Base-by-base conservation (phyloP, 768 basidiomycete species). In the Lactifluus hygrophoroides region DNA sequence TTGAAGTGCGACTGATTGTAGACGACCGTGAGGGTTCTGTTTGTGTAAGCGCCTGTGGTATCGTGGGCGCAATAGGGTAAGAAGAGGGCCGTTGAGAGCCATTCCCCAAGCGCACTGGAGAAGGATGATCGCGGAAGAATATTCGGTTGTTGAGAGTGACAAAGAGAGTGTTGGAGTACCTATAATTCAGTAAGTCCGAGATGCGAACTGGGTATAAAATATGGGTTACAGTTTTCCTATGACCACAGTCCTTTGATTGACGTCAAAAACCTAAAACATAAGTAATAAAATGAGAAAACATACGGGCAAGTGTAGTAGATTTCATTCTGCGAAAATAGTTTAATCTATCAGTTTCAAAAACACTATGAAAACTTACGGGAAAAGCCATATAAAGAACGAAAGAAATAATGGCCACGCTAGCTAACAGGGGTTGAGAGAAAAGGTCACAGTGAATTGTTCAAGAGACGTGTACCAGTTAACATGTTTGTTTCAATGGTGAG, bases 141-240 rank as follows among this genome's bases (percentile, higher is more conserved):
- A 55, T 55, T 3, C 54, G 45, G 14, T 55, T 55, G 19, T 55
- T 55, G 11, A 55, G 32, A 17, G 54, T 55, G 35, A 47, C 42
- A 21, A 55, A 17, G 40, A 55, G 45, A 11, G 54, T 47, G 46
- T 55, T 55, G 27, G 54, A 55, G 13, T 55, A 55, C 5, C 54
- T 55, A 14, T 19, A 34, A 34, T 19, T 5, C 32, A 32, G 32
- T 32, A n/a, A 32, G 51, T 32, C 38, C 28, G 10, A 42, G 4
- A 52, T 27, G 16, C 28, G 19, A 19, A 6, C 8, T 21, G 7
- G 19, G 3, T 3, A 21, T 19, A 42, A 30, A n/a, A 6, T 19
- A 38, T 2, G 14, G 7, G 2, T 40, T 44, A 56, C 64, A 65
- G 37, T 30, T 65, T 65, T 6, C 63, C 65, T 6, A 67, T 57